These are phyloP conservation scores for Dunaliella salina DNA, from an alignment of 163 green algal species.

Conservation along the genomic window DNA sequence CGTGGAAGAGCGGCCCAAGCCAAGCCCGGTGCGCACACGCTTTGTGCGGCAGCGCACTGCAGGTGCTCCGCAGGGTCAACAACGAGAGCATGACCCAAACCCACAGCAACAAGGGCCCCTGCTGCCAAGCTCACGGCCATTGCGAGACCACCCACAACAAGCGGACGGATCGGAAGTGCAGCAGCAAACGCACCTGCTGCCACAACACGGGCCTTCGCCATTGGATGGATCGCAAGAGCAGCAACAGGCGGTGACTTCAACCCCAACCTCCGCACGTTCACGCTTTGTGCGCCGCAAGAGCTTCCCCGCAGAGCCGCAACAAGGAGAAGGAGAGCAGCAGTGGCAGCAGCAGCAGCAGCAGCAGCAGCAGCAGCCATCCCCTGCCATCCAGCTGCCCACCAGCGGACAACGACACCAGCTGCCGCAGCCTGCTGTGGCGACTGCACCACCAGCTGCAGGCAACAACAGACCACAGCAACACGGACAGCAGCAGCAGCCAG, in stretches of 20 bases:
- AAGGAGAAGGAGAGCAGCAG: too few species aligned
- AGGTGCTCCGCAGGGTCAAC: background rate
- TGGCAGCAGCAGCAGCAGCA: slow-evolving; percentile 3
- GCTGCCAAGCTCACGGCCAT: too few species aligned
- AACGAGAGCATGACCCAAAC: slow-evolving; percentile 2
- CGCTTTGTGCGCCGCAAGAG: background rate
- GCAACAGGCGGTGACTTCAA: background rate
- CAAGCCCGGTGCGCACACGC: background rate
- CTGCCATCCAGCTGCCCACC: too few species aligned
- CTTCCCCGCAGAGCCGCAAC: too few species aligned
- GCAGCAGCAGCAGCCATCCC: background rate
- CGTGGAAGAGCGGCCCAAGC: too few species aligned
- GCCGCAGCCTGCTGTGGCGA: background rate
- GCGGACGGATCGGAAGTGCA: too few species aligned
- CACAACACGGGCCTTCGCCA: too few species aligned
- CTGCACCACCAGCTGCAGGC: background rate
- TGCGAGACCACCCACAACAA: too few species aligned
- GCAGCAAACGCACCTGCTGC: too few species aligned
- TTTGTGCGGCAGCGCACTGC: background rate
- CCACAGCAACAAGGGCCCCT: slow-evolving; percentile 10
- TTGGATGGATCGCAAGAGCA: too few species aligned
- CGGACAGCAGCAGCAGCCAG: background rate
- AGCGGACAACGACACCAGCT: background rate
- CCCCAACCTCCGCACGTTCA: background rate
- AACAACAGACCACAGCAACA: too few species aligned